Evolutionary conservation across 2,329 filamentous ascomycete species (phyloP).

Genomic region (Monosporascus sp.): DNA sequence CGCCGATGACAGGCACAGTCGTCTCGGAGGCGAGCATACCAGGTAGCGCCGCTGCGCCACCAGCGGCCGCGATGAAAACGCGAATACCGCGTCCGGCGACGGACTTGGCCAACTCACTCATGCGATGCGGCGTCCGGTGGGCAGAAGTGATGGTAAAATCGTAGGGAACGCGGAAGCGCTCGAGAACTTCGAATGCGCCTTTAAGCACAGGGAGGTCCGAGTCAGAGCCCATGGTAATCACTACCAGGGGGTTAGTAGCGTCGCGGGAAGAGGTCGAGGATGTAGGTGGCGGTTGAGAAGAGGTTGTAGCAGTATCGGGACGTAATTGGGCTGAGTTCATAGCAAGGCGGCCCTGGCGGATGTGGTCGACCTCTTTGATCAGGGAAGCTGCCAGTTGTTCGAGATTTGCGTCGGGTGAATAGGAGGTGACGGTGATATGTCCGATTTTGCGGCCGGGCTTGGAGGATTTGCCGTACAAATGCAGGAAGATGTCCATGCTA

Average conservation of each 20-base stretch:
- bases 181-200: slow-evolving; percentile 60
- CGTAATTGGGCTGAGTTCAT: too few species aligned
- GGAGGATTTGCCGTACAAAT: slow-evolving; percentile 88
- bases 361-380: slow-evolving; percentile 56
- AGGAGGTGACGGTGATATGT: slow-evolving; percentile 71
- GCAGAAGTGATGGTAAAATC: slow-evolving; percentile 74
- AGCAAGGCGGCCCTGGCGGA: slow-evolving; percentile 45
- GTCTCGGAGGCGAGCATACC: slow-evolving; percentile 62
- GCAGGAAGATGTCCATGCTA: slow-evolving; percentile 54
- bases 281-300: slow-evolving; percentile 23
- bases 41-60: slow-evolving; percentile 67
- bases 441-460: slow-evolving; percentile 92
- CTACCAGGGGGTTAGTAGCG: slow-evolving; percentile 49
- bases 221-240: slow-evolving; percentile 81
- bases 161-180: slow-evolving; percentile 67
- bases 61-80: slow-evolving; percentile 71
- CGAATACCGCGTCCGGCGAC: slow-evolving; percentile 53
- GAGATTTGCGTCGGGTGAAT: too few species aligned
- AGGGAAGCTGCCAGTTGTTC: slow-evolving; percentile 41
- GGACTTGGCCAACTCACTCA: slow-evolving; percentile 64
- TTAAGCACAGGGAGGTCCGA: slow-evolving; percentile 66
- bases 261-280: too few species aligned
- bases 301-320: slow-evolving; percentile 22
- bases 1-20: slow-evolving; percentile 65
- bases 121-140: slow-evolving; percentile 66